Base-by-base conservation (phyloP, 768 basidiomycete species). In the Tephrocybe sp. region DNA sequence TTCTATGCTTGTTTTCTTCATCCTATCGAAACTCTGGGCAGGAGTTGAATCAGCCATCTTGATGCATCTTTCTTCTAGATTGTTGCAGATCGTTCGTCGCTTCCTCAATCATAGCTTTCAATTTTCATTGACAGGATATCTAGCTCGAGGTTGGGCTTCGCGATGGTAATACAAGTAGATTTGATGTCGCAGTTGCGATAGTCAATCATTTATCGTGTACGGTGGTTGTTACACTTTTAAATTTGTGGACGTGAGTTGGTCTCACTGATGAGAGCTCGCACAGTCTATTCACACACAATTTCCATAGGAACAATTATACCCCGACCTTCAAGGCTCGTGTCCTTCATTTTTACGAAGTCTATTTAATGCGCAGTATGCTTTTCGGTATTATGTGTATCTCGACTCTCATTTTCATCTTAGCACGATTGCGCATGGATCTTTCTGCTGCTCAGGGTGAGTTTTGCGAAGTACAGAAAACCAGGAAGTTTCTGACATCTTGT, bases 281-380 rank as follows among this genome's bases (percentile, higher is more conserved):
- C n/a, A n/a, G n/a, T n/a, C 42, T 19, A 16, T 21, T 25, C 2
- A 25, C 21, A 36, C n/a, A n/a, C n/a, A 29, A 40, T 11, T 3
- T 19, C 10, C 37, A n/a, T n/a, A 65, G 64, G 11, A 36, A 42
- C 3, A 38, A 38, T 5, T 24, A 49, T 5, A 27, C 46, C 9
- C 41, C 58, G 0, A 30, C 34, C 11, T 50, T 70, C 24, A 24
- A 50, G 27, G 49, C 52, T 7, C 55, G 55, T 1, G 50, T 66
- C 16, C 52, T 34, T 6, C 57, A 61, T 12, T 54, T 63, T 45
- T 70, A 62, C 39, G 55, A 65, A n/a, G 49, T 63, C 9, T 30
- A 60, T 22, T 34, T 70, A 1, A 65, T 70, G 58, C 47, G 55
- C 19, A 59, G 64, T 68, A 45, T 18, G 52, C 47, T 16, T 47